These are phyloP conservation scores for Aspergillus sp. DNA, from an alignment of 2,329 filamentous ascomycete genomes.

Conservation along the genomic window DNA sequence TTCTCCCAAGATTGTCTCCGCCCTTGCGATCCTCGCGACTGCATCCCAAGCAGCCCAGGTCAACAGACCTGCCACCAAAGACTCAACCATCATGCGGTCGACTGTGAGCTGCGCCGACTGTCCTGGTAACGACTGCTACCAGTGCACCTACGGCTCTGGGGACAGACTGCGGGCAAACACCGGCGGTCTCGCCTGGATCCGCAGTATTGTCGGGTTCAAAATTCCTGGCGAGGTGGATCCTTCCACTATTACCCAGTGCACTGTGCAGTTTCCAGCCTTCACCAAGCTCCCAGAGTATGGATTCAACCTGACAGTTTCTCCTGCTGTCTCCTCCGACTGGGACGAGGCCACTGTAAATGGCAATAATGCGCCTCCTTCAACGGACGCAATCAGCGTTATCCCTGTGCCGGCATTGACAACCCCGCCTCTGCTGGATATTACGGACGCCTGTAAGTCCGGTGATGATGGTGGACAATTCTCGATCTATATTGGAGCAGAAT, in stretches of 20 bases:
- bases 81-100: slow-evolving; percentile 16
- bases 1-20: neutral
- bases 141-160: slow-evolving; percentile 12
- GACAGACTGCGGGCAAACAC: slow-evolving; percentile 11
- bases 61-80: slow-evolving; percentile 12
- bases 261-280: slow-evolving; percentile 18
- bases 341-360: slow-evolving; percentile 13
- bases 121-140: slow-evolving; percentile 13
- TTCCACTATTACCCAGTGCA: slow-evolving; percentile 8
- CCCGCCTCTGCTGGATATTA: slow-evolving; percentile 9
- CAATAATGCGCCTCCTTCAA: slow-evolving; percentile 8
- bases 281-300: neutral
- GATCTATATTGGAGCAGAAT: slow-evolving; percentile 11
- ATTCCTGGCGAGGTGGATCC: slow-evolving; percentile 3
- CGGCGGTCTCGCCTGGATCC: slow-evolving; percentile 8
- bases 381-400: neutral
- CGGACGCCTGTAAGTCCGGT: slow-evolving; percentile 6
- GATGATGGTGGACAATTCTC: slow-evolving; percentile 11
- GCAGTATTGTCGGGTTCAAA: slow-evolving; percentile 13
- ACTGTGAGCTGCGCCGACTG: slow-evolving; percentile 13
- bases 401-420: slow-evolving; percentile 7
- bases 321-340: slow-evolving; percentile 13
- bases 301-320: slow-evolving; percentile 11
- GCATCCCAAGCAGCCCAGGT: neutral
- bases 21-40: neutral